Conservation (phyloP, 2,329 filamentous ascomycete species). For the Penicillium janthinellum region DNA sequence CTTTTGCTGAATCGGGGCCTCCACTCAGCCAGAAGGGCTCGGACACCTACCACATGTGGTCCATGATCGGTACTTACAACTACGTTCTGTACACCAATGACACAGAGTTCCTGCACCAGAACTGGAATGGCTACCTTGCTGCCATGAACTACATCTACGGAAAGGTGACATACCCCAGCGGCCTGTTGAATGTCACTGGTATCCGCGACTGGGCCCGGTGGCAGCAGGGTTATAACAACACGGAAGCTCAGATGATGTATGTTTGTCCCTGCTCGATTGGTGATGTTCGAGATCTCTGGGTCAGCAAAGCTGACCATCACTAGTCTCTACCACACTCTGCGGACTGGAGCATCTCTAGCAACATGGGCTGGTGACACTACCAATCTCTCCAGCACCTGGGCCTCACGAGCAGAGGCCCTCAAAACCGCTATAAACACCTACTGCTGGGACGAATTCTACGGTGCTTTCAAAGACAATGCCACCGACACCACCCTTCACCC, state of each 20-base stretch:
- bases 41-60: slow-evolving; percentile 51
- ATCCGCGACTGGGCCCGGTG: slow-evolving; percentile 55
- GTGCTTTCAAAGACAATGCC: slow-evolving; percentile 59
- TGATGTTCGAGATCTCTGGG: background rate
- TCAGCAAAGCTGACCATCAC: slow-evolving; percentile 1
- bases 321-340: slow-evolving; percentile 56
- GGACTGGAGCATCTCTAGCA: slow-evolving; percentile 56
- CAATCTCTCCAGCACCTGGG: slow-evolving; percentile 45
- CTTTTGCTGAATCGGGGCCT: slow-evolving; percentile 40
- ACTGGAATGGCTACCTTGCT: slow-evolving; percentile 53
- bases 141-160: slow-evolving; percentile 51
- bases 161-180: slow-evolving; percentile 48
- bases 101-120: slow-evolving; percentile 47
- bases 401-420: slow-evolving; percentile 39
- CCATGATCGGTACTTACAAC: slow-evolving; percentile 60
- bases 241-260: slow-evolving; percentile 55
- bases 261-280: background rate
- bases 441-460: slow-evolving; percentile 53
- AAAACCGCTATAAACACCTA: slow-evolving; percentile 50
- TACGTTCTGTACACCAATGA: slow-evolving; percentile 61
- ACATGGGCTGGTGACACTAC: slow-evolving; percentile 49
- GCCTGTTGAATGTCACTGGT: slow-evolving; percentile 54
- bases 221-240: slow-evolving; percentile 54
- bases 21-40: slow-evolving; percentile 37
- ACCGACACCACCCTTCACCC: slow-evolving; percentile 55